Conservation (phyloP, 371 early-diverging fungal genomes). For the Pancytospora epiphaga region DNA sequence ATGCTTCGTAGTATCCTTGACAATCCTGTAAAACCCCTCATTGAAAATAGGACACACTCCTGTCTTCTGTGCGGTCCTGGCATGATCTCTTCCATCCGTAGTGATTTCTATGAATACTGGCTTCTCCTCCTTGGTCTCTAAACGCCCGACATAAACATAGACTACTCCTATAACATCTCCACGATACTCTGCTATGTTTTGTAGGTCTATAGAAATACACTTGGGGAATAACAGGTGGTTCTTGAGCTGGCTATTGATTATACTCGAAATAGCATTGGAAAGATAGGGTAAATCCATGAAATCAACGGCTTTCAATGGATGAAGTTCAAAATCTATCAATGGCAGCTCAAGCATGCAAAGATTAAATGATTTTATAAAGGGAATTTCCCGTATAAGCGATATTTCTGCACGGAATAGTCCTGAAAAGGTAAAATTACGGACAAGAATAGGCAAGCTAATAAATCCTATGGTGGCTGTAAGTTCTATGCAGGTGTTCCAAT, state of each 20-base stretch:
- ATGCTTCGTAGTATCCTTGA: slow-evolving; percentile 44
- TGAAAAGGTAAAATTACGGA: slow-evolving; percentile 76
- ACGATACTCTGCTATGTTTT: slow-evolving; percentile 42
- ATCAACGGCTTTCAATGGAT: slow-evolving; percentile 72
- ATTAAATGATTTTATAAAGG: slow-evolving; percentile 73
- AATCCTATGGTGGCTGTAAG: slow-evolving; percentile 74
- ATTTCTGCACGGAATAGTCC: slow-evolving; percentile 68
- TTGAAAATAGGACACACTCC: slow-evolving; percentile 44
- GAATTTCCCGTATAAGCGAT: slow-evolving; percentile 68
- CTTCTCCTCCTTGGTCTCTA: slow-evolving; percentile 33
- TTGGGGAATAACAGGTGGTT: slow-evolving; percentile 56
- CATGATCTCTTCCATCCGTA: slow-evolving; percentile 36
- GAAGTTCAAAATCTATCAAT: slow-evolving; percentile 74
- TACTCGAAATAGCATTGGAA: slow-evolving; percentile 59
- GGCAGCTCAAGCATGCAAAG: slow-evolving; percentile 77
- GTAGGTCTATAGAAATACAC: slow-evolving; percentile 52
- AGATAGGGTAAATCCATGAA: slow-evolving; percentile 66
- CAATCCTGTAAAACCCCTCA: slow-evolving; percentile 50
- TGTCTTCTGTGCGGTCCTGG: slow-evolving; percentile 17
- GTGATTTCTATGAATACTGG: slow-evolving; percentile 29
- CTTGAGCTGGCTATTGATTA: slow-evolving; percentile 43
- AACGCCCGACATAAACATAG: slow-evolving; percentile 42
- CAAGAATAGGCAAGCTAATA: slow-evolving; percentile 75
- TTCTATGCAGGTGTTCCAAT: slow-evolving; percentile 87
- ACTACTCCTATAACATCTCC: slow-evolving; percentile 57